These are phyloP conservation scores for Yamadazyma taylorii DNA, from an alignment of 1,139 yeast genomes.

Conservation along the genomic window DNA sequence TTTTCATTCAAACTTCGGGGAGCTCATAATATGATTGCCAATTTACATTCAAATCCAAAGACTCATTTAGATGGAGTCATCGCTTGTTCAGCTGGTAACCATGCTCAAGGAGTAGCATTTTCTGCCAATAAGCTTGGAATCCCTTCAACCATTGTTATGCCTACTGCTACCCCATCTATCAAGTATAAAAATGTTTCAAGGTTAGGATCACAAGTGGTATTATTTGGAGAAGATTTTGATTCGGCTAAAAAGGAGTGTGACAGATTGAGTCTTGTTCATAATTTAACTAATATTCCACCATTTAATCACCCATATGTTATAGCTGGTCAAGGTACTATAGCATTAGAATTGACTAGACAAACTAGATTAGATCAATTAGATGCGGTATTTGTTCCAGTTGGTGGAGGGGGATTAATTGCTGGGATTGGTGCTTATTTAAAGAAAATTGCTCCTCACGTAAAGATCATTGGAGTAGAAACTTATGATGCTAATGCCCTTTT, in stretches of 20 bases:
- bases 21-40: slow-evolving; percentile 95
- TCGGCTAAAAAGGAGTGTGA: slow-evolving; percentile 88
- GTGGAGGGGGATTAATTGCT: slow-evolving; percentile 96
- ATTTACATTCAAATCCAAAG: slow-evolving; percentile 57
- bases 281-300: slow-evolving; percentile 89
- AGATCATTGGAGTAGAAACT: slow-evolving; percentile 94
- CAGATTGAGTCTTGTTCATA: slow-evolving; percentile 64
- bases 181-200: slow-evolving; percentile 88
- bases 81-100: slow-evolving; percentile 98
- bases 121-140: slow-evolving; percentile 82
- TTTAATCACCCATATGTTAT: slow-evolving; percentile 96
- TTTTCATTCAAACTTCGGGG: slow-evolving; percentile 96
- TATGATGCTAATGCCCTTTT: slow-evolving; percentile 90
- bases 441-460: slow-evolving; percentile 96
- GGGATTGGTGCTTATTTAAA: slow-evolving; percentile 90
- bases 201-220: slow-evolving; percentile 90
- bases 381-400: slow-evolving; percentile 91
- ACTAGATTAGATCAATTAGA: slow-evolving; percentile 71
- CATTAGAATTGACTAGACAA: slow-evolving; percentile 89
- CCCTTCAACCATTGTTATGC: slow-evolving; percentile 97
- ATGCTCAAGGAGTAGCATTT: slow-evolving; percentile 98
- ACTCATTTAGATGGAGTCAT: slow-evolving; percentile 83
- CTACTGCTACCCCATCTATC: slow-evolving; percentile 93
- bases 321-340: slow-evolving; percentile 99
- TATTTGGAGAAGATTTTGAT: slow-evolving; percentile 92